A percentile compares a stretch with the other conserved stretches of the same genome.
These are phyloP conservation scores for Phytophthora brassicae DNA, from an alignment of 352 stramenopile species.

Conservation along the genomic window DNA sequence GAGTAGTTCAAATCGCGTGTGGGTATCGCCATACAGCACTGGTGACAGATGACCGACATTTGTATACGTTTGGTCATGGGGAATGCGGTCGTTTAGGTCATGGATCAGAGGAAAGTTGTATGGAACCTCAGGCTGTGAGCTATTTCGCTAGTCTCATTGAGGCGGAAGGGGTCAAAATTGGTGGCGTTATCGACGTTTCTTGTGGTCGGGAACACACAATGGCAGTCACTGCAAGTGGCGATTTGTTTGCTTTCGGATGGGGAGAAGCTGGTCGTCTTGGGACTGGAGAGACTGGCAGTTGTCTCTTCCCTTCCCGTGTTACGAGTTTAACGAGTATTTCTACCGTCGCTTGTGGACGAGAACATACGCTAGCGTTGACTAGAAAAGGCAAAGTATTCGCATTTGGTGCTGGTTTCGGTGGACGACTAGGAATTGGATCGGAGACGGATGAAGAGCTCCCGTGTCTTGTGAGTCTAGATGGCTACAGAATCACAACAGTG, in stretches of 20 bases:
- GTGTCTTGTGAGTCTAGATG: constrained; percentile 37
- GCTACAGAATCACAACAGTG: constrained; percentile 43
- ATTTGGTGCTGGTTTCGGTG: constrained; percentile 79
- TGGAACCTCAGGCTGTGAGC: constrained; percentile 42
- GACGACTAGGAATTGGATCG: constrained; percentile 66
- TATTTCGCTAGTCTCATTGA: constrained; percentile 62
- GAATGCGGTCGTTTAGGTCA: constrained; percentile 80
- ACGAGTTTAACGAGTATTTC: constrained; percentile 44
- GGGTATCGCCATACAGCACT: constrained; percentile 80
- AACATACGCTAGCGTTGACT: constrained; percentile 76
- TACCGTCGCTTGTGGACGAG: constrained; percentile 73
- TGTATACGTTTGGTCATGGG: constrained; percentile 84
- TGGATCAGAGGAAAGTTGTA: constrained; percentile 54
- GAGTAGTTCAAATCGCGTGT: constrained; percentile 69
- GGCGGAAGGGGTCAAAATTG: constrained; percentile 34
- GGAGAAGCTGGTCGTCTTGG: constrained; percentile 81
- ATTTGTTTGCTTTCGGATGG: constrained; percentile 86
- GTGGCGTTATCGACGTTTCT: constrained; percentile 49
- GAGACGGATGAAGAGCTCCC: constrained; percentile 67
- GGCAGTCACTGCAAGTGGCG: constrained; percentile 59
- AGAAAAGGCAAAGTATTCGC: constrained; percentile 57
- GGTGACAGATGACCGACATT: constrained; percentile 56
- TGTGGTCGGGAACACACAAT: constrained; percentile 89
- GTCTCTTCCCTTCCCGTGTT: constrained; percentile 61
- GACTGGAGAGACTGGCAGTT: constrained; percentile 73